Base-by-base conservation (phyloP, 257 asterid species). In the Linaria vulgaris region DNA sequence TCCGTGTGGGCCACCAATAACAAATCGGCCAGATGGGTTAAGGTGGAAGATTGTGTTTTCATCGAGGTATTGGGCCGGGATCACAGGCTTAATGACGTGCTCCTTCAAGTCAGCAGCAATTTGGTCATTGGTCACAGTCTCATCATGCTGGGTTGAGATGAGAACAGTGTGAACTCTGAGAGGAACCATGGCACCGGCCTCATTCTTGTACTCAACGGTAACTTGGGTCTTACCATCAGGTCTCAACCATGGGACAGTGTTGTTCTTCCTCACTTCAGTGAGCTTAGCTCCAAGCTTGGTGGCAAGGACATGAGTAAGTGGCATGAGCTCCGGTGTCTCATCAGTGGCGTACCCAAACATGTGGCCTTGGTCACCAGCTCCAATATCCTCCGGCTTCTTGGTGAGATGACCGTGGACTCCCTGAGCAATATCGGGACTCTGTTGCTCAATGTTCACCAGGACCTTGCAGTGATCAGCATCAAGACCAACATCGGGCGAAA, bases 321-420 rank as follows among this genome's bases (percentile, higher is more conserved):
- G 94, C 89, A 85, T 82, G 57, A 85, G 82, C 77, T 85, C 89
- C 20, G 89, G 87, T 2, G 94, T 85, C 67, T 85, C 94, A 53
- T 85, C 94, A 0, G 94, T 82, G 51, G 94, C 94, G 59, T 85
- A 85, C 12, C 94, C 94, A 52, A 85, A 85, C 94, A 85, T 85
- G 77, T 82, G 92, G 8, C 92, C 92, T 39, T 85, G 94, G 69
- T 82, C 94, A 21, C 94, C 94, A 61, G 94, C 94, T 66, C 89
- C 94, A 15, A 85, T 80, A 8, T 85, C 87, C 61, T 85, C 89
- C 0, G 94, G 94, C 52, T 82, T 82, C 85, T 82, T 85, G 72
- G 85, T 80, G 66, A 82, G 78, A 57, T 85, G 84, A 24, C 94
- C 94, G 41, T 82, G 87, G 58, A 85, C 94, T 21, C 85, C 86